phyloP scores from a whole-genome alignment of 2,329 filamentous ascomycete species.

The Elsinoe perseae region DNA sequence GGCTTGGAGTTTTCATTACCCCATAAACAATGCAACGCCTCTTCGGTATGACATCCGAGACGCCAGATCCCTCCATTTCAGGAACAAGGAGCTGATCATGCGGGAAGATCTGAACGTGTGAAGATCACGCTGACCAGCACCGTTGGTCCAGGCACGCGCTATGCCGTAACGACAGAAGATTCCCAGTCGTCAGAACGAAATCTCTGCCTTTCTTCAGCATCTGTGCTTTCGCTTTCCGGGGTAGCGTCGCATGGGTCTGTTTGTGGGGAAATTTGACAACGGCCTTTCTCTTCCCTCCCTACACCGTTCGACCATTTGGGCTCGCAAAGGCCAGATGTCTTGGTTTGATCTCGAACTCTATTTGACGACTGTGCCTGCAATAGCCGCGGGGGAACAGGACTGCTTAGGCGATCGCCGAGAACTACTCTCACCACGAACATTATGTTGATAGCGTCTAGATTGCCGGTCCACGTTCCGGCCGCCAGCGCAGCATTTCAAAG shows the following conservation, averaged over 20 bases:
- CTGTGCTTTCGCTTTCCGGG: not conserved
- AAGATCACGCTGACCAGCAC: conserved; percentile 5
- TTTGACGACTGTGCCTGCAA: conserved; percentile 5
- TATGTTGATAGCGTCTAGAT: not conserved
- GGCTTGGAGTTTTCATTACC: conserved; percentile 5
- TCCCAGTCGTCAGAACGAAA: not conserved
- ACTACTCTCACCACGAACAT: not conserved
- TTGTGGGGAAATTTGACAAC: conserved; percentile 12
- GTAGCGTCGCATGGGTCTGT: not conserved
- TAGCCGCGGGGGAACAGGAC: not conserved
- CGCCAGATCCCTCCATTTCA: not conserved
- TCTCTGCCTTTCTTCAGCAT: not conserved
- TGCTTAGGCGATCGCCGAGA: not conserved
- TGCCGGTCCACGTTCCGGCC: not conserved
- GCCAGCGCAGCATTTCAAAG: not conserved
- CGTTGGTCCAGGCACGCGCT: conserved; percentile 10
- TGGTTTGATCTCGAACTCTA: conserved; percentile 9
- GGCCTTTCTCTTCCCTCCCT: not conserved
- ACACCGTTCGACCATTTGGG: not conserved
- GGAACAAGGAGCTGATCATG: conserved; percentile 11
- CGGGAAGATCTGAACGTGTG: conserved; percentile 12
- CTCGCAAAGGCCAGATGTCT: conserved; percentile 9
- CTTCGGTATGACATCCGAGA: conserved; percentile 12
- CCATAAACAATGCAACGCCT: conserved; percentile 12
- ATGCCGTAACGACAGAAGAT: conserved; percentile 6